phyloP scores from a whole-genome alignment of 768 basidiomycete genomes.

The Sarcomyxa edulis region DNA sequence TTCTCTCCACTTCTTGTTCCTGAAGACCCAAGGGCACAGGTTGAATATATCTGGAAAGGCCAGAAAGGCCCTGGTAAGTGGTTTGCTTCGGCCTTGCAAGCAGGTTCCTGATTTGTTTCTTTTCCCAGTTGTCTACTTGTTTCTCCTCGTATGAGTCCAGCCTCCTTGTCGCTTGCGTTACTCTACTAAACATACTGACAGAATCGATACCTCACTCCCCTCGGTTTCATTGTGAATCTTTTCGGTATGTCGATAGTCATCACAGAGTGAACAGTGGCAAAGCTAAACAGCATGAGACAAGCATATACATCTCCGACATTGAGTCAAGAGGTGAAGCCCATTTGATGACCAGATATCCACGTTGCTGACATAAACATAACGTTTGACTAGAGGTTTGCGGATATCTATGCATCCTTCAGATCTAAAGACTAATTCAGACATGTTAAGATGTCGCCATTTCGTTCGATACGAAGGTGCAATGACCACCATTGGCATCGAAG shows the following conservation, averaged over 20 bases:
- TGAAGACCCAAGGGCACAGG: too few relatives aligned
- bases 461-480: constrained; percentile 49
- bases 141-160: constrained; percentile 30
- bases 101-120: neutral
- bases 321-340: constrained; percentile 28
- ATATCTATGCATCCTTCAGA: neutral
- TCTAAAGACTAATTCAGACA: constrained; percentile 15
- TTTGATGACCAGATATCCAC: too few relatives aligned
- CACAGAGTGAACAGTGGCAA: neutral
- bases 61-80: constrained; percentile 39
- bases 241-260: constrained; percentile 25
- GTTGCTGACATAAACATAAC: neutral
- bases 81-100: neutral
- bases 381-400: neutral
- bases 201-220: constrained; percentile 63
- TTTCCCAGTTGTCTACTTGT: constrained; percentile 33
- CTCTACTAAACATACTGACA: constrained; percentile 14
- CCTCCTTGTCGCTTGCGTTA: neutral
- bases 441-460: constrained; percentile 36
- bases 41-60: constrained; percentile 50
- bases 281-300: constrained; percentile 10
- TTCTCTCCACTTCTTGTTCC: neutral
- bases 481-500: constrained; percentile 46
- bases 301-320: constrained; percentile 38
- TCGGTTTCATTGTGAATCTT: constrained; percentile 57